Evolutionary conservation across 345 rosid species (phyloP).

Genomic region (Mangifera indica): DNA sequence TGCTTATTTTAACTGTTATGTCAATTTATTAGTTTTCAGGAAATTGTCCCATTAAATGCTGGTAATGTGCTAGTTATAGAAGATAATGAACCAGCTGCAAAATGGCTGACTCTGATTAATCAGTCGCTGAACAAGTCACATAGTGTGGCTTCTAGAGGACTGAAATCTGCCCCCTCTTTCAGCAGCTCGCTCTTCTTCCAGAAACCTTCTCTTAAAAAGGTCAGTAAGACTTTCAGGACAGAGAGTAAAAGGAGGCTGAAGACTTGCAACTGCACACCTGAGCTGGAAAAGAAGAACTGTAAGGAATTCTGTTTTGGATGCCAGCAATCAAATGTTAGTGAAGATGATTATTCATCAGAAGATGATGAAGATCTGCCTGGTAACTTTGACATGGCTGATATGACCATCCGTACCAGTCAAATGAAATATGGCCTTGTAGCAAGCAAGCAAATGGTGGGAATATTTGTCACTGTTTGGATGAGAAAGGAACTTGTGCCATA

Average conservation of each 20-base stretch:
- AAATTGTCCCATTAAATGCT: constrained; percentile 95
- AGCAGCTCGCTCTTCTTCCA: constrained; percentile 69
- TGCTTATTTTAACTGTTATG: not conserved
- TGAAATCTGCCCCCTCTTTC: constrained; percentile 32
- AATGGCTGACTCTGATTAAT: constrained; percentile 74
- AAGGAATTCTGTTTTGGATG: constrained; percentile 74
- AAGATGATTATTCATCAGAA: constrained; percentile 57
- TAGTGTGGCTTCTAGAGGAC: constrained; percentile 25
- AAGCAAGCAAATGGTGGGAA: constrained; percentile 96
- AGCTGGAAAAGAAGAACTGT: constrained; percentile 52
- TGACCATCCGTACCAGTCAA: constrained; percentile 27
- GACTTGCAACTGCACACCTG: constrained; percentile 67
- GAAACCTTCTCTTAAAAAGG: constrained; percentile 74
- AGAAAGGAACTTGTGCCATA: constrained; percentile 75
- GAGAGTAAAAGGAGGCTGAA: constrained; percentile 71
- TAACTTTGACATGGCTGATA: constrained; percentile 33
- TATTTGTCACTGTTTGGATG: constrained; percentile 88
- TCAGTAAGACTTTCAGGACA: constrained; percentile 76
- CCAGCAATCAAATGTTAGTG: constrained; percentile 50
- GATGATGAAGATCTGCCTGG: constrained; percentile 61
- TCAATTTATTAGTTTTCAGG: constrained; percentile 69
- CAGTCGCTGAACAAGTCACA: constrained; percentile 69
- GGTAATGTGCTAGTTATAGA: constrained; percentile 92
- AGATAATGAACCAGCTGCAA: constrained; percentile 92
- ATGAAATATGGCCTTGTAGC: constrained; percentile 75